Conservation (phyloP, 78 protist genomes). For the Mastigamoeba balamuthi region DNA sequence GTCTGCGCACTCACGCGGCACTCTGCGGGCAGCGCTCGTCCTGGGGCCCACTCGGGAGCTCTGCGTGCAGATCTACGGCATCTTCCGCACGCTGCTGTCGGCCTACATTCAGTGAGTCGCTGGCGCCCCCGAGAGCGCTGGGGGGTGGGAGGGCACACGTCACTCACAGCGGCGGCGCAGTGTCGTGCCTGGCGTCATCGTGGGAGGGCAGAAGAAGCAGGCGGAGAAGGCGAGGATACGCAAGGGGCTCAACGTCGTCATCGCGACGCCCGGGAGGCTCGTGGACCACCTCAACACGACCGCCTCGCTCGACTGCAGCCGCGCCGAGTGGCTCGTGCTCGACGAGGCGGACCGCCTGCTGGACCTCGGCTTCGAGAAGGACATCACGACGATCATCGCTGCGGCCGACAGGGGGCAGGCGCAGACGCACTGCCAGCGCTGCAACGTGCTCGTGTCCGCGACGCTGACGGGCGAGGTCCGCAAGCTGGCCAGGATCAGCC, state of each 20-base stretch:
- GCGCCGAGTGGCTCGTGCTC: slow-evolving; percentile 30
- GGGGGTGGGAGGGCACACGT: too few relatives aligned
- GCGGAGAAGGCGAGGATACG: slow-evolving; percentile 80
- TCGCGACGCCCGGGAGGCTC: slow-evolving; percentile 86
- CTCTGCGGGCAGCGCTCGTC: slow-evolving; percentile 11
- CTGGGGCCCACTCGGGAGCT: slow-evolving; percentile 89
- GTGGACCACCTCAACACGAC: slow-evolving; percentile 75
- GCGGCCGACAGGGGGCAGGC: slow-evolving; percentile 9
- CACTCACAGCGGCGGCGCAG: too few relatives aligned
- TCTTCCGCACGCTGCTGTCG: slow-evolving; percentile 12
- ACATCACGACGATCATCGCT: slow-evolving; percentile 26
- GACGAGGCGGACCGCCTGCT: slow-evolving; percentile 85
- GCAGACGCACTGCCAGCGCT: slow-evolving; percentile 17
- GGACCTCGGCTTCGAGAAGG: slow-evolving; percentile 71
- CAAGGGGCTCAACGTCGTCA: slow-evolving; percentile 69
- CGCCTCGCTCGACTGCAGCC: slow-evolving; percentile 3
- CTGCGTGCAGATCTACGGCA: slow-evolving; percentile 54
- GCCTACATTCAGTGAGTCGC: slow-evolving; percentile 12
- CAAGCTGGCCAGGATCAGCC: slow-evolving; percentile 52
- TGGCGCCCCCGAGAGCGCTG: too few relatives aligned
- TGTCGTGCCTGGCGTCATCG: slow-evolving; percentile 57
- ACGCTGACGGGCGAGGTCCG: slow-evolving; percentile 46
- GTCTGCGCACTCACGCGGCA: background rate
- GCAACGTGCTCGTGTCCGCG: slow-evolving; percentile 19
- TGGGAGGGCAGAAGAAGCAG: slow-evolving; percentile 78